Evolutionary conservation across 2,329 filamentous ascomycete genomes (phyloP), one percentile per base, ranked within the genome.

Genomic region (Cladophialophora exuberans): DNA sequence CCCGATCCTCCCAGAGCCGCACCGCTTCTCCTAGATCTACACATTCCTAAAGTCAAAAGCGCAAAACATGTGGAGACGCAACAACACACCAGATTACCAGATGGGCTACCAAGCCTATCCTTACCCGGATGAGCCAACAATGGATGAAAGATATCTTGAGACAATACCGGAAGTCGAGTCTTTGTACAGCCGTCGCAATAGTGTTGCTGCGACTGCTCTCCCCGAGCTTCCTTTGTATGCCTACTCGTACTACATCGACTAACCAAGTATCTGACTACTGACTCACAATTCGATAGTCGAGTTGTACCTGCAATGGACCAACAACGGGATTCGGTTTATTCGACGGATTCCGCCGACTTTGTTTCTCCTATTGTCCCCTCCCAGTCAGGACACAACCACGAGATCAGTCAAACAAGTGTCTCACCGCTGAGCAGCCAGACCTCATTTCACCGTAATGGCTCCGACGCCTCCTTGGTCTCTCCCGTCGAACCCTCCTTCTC

Each of bases 331-430:
- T 59, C 53, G 4, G 50, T 49, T 26, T 58, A 62, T 36, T 57
- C 59, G 4, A 46, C 45, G 17, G 56, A 59, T 4, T 49, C 54
- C n/a, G n/a, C n/a, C 17, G 57, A 59, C 6, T 48, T 54, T 9
- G 57, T 55, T 36, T 59, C 71, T 59, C 78, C 79, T 35, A 78
- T 85, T 26, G 87, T 41, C 56, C 52, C 41, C 18, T 39, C 53
- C 35, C 47, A 25, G 52, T 23, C 56, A 38, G 17, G 33, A 25
- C 46, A 56, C 35, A 50, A 47, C 42, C 42, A 52, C 54, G 7
- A 41, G 41, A 50, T 46, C 17, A 41, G 18, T 33, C 47, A 43
- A 17, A 43, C 38, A 9, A 59, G 60, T 33, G 54, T 65, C 35
- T 65, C 63, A 10, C 63, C 63, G 0, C 35, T 65, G 11, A 59